These are phyloP conservation scores for Suhomyces bolitotheri DNA, from an alignment of 1,139 yeast genomes.

Conservation along the genomic window DNA sequence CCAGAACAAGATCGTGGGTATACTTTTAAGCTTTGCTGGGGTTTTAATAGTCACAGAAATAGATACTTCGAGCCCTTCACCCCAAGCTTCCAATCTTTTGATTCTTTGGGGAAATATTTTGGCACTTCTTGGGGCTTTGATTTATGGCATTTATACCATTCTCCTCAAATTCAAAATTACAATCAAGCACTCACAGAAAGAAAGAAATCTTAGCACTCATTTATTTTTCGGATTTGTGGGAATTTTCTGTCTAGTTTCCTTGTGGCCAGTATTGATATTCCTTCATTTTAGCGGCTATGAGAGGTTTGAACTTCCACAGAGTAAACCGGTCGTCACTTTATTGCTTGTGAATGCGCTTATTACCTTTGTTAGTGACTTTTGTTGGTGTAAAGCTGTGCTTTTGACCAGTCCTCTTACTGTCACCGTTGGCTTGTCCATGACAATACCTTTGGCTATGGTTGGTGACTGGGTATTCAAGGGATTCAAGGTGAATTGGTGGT, in stretches of 20 bases:
- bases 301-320: constrained; percentile 66
- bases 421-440: constrained; percentile 88
- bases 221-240: constrained; percentile 95
- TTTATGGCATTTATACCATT: constrained; percentile 92
- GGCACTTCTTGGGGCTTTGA: constrained; percentile 79
- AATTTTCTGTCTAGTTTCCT: constrained; percentile 65
- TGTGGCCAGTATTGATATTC: constrained; percentile 80
- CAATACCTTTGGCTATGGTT: constrained; percentile 91
- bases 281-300: constrained; percentile 68
- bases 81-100: constrained; percentile 31
- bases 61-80: constrained; percentile 42
- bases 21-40: constrained; percentile 73
- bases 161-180: constrained; percentile 68
- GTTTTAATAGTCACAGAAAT: constrained; percentile 73
- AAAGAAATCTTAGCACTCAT: constrained; percentile 75
- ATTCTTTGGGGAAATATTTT: constrained; percentile 73
- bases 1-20: constrained; percentile 63
- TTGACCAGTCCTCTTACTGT: constrained; percentile 92
- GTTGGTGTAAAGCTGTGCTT: constrained; percentile 95
- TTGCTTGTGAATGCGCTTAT: constrained; percentile 67
- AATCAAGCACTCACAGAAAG: constrained; percentile 50
- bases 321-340: constrained; percentile 51
- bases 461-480: constrained; percentile 81
- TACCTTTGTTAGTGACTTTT: constrained; percentile 83
- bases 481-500: constrained; percentile 58